Evolutionary conservation across 2,329 filamentous ascomycete genomes (phyloP).

Genomic region (Colletotrichum sp.): DNA sequence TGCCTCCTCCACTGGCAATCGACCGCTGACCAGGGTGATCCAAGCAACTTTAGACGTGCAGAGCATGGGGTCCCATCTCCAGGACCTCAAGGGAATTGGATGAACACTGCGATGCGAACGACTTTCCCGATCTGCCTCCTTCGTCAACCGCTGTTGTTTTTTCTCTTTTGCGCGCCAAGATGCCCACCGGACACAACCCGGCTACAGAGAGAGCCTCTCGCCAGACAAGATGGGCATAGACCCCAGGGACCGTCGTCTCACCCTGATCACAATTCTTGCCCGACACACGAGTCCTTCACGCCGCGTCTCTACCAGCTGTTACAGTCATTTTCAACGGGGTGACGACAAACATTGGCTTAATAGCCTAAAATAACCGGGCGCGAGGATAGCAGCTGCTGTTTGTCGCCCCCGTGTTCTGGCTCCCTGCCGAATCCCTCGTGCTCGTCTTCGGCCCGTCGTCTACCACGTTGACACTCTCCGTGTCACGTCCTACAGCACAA

Average conservation of each 20-base stretch:
- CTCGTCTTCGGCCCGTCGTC: background rate
- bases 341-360: slow-evolving; percentile 1
- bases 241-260: background rate
- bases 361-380: background rate
- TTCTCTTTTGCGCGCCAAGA: background rate
- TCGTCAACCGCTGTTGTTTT: background rate
- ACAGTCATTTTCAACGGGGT: background rate
- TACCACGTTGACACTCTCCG: background rate
- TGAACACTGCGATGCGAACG: background rate
- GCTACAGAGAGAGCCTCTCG: background rate
- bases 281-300: background rate
- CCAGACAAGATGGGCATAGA: background rate
- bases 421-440: background rate
- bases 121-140: slow-evolving; percentile 4
- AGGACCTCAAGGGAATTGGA: background rate
- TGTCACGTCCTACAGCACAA: background rate
- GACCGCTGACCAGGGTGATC: background rate
- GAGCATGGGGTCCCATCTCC: background rate
- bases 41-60: background rate
- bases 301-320: background rate
- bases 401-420: background rate
- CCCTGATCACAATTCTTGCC: background rate
- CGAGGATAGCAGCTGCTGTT: background rate
- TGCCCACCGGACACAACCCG: background rate
- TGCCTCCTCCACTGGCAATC: background rate